Conservation (phyloP, 495 filamentous ascomycete genomes). For the Aspergillus diversus region DNA sequence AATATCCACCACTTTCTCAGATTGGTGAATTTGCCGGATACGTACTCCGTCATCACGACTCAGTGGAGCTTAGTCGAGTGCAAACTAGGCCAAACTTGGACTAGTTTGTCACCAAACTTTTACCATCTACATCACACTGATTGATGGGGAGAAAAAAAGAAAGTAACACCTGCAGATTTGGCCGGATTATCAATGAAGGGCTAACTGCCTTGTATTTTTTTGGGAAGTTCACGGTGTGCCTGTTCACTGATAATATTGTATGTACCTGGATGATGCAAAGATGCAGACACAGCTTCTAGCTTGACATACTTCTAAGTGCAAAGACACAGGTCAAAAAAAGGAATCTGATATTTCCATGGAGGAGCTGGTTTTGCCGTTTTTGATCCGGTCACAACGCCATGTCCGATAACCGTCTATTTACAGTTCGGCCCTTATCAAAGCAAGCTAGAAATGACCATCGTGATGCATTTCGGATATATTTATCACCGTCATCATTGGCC, state of each 20-base stretch:
- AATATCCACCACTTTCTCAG: too few species aligned
- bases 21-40: too few species aligned
- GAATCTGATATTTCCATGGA: neutral
- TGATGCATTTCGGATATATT: conserved; percentile 67
- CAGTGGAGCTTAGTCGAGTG: too few species aligned
- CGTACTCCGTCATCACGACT: too few species aligned
- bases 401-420: conserved; percentile 50
- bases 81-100: too few species aligned
- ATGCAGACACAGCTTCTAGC: neutral
- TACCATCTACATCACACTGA: too few species aligned
- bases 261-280: neutral
- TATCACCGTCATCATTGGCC: conserved; percentile 66
- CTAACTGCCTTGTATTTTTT: neutral
- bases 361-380: conserved; percentile 14
- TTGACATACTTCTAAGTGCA: conserved; percentile 12
- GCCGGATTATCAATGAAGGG: neutral
- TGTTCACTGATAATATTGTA: neutral
- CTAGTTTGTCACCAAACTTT: too few species aligned
- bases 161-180: too few species aligned
- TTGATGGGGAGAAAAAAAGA: too few species aligned
- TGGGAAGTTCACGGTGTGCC: neutral
- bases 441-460: conserved; percentile 55
- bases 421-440: conserved; percentile 57
- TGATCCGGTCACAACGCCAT: conserved; percentile 27
- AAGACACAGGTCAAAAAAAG: conserved; percentile 1